These are phyloP conservation scores for Leccinum uliginosum DNA, from an alignment of 768 basidiomycete genomes.

Conservation along the genomic window DNA sequence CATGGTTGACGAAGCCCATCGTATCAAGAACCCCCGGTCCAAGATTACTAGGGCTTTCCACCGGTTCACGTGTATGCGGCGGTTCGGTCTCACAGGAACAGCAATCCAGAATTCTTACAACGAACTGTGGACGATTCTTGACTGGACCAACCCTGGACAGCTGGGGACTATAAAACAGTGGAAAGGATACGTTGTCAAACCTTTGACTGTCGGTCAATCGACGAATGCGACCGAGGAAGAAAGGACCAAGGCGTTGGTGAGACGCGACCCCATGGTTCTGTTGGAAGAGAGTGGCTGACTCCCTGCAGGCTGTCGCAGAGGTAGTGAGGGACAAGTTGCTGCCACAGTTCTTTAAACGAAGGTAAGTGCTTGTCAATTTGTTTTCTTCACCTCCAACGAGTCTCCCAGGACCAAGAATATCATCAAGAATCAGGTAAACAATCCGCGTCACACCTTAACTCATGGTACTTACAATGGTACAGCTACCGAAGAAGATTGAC, in stretches of 20 bases:
- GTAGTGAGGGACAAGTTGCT: constrained; percentile 64
- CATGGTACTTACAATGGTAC: background rate
- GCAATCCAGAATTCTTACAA: constrained; percentile 84
- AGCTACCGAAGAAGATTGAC: constrained; percentile 88
- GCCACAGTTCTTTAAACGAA: constrained; percentile 78
- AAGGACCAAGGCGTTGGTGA: constrained; percentile 48
- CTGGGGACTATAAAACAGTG: constrained; percentile 75
- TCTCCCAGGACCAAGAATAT: constrained; percentile 65
- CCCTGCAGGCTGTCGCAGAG: constrained; percentile 49
- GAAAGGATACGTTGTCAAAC: constrained; percentile 66
- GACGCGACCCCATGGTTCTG: constrained; percentile 7
- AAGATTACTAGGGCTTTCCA: constrained; percentile 67
- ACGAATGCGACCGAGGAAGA: constrained; percentile 60
- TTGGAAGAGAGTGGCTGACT: constrained; percentile 1
- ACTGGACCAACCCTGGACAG: constrained; percentile 85
- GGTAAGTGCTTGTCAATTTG: constrained; percentile 38
- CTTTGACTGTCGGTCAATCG: constrained; percentile 66
- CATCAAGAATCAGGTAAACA: constrained; percentile 58
- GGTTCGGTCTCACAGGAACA: constrained; percentile 87
- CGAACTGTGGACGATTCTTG: constrained; percentile 88
- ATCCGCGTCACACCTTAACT: background rate
- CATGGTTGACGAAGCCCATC: constrained; percentile 87
- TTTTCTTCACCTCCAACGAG: background rate
- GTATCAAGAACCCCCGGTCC: constrained; percentile 74
- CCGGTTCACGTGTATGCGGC: constrained; percentile 57